A percentile compares a stretch with the other conserved stretches of the same genome.
Evolutionary conservation across 257 asterid species (phyloP).

Genomic region (Prunella vulgaris): DNA sequence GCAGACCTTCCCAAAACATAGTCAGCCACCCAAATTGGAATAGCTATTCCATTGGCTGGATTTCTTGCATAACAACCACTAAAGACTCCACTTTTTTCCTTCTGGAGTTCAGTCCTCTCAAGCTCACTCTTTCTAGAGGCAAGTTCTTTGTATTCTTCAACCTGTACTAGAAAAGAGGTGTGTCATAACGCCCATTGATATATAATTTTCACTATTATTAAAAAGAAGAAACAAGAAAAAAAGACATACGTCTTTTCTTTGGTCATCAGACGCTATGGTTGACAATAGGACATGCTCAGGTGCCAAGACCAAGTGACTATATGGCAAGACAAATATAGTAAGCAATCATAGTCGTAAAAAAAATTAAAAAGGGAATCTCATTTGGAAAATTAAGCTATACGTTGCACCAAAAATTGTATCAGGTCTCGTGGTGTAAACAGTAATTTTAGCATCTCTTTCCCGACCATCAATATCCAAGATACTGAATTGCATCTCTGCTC

Average conservation of each 20-base stretch:
- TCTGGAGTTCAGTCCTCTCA: slow-evolving; percentile 97
- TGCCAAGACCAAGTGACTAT: slow-evolving; percentile 88
- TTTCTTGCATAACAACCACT: slow-evolving; percentile 90
- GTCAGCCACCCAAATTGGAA: slow-evolving; percentile 98
- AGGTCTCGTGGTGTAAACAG: slow-evolving; percentile 92
- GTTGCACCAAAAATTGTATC: slow-evolving; percentile 98
- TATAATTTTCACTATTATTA: slow-evolving; percentile 3
- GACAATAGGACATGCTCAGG: slow-evolving; percentile 80
- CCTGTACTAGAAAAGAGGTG: slow-evolving; percentile 42
- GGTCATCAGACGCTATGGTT: slow-evolving; percentile 58
- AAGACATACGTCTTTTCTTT: slow-evolving; percentile 56
- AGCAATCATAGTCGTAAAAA: slow-evolving; percentile 5
- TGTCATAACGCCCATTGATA: slow-evolving; percentile 13
- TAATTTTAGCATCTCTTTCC: slow-evolving; percentile 50
- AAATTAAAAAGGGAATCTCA: slow-evolving; percentile 8
- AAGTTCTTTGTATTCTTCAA: slow-evolving; percentile 77
- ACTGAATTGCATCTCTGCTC: slow-evolving; percentile 80
- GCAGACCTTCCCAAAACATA: slow-evolving; percentile 91
- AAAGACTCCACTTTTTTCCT: slow-evolving; percentile 91
- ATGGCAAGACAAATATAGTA: slow-evolving; percentile 24
- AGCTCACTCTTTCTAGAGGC: slow-evolving; percentile 94
- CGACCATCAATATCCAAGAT: slow-evolving; percentile 39
- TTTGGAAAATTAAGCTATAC: slow-evolving; percentile 37
- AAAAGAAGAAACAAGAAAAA: slow-evolving; percentile 12
- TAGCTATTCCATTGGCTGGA: slow-evolving; percentile 72